These are phyloP conservation scores for Amoeboaphelidium protococcarum DNA, from an alignment of 371 early-diverging fungal species.

Conservation along the genomic window DNA sequence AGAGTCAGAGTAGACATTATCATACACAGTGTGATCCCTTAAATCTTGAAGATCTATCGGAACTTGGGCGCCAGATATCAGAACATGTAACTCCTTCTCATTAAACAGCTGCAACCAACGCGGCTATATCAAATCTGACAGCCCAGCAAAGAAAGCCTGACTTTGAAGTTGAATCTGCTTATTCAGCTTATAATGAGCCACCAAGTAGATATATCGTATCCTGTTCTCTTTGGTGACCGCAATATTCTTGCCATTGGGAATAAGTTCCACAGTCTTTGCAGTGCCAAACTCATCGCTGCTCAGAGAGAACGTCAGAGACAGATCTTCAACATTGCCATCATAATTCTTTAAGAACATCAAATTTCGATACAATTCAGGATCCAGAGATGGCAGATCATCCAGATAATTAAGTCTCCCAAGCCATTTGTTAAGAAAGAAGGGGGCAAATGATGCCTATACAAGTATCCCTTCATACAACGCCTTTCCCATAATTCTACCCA, in stretches of 20 bases:
- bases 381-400: slow-evolving; percentile 68
- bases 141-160: slow-evolving; percentile 15
- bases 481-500: slow-evolving; percentile 78
- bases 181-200: slow-evolving; percentile 19
- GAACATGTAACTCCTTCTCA: slow-evolving; percentile 58
- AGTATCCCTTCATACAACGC: slow-evolving; percentile 77
- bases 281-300: slow-evolving; percentile 17
- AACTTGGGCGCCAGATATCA: slow-evolving; percentile 51
- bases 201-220: slow-evolving; percentile 15
- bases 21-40: slow-evolving; percentile 13
- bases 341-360: slow-evolving; percentile 53
- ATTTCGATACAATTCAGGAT: slow-evolving; percentile 55
- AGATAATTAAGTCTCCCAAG: slow-evolving; percentile 42
- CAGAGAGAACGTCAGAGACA: slow-evolving; percentile 49
- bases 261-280: slow-evolving; percentile 31
- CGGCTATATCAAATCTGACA: slow-evolving; percentile 13
- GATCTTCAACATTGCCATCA: slow-evolving; percentile 35
- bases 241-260: slow-evolving; percentile 38
- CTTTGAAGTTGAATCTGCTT: slow-evolving; percentile 10
- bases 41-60: slow-evolving; percentile 48
- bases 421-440: slow-evolving; percentile 69
- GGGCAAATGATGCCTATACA: slow-evolving; percentile 69
- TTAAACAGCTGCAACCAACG: slow-evolving; percentile 27
- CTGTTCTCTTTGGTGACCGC: slow-evolving; percentile 58
- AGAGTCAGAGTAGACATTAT: slow-evolving; percentile 12